Base-by-base conservation (phyloP, 1,284 basidiomycete species). In the Inonotus hispidus region DNA sequence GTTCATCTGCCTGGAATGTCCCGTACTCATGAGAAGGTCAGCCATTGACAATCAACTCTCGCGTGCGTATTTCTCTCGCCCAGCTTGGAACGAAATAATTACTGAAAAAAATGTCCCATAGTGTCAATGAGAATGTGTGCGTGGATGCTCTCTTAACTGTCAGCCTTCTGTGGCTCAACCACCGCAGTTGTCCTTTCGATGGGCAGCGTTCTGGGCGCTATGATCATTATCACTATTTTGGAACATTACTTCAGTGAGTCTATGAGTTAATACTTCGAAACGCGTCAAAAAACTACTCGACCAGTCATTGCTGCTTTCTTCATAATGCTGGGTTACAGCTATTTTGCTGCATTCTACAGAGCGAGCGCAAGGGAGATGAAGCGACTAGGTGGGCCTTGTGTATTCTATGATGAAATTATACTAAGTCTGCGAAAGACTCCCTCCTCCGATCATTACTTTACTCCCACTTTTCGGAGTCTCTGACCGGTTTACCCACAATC, bases 381-480 rank as follows among this genome's bases (percentile, higher is more conserved):
- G 72, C 80, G 88, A 2, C 71, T 89, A 27, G 85, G 85, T 79
- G 63, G 57, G 68, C 66, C 41, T 2, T 14, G 19, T 50, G 50
- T 2, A 35, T 46, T 59, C 71, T 7, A 71, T 68, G 63, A n/a
- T 63, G 63, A 41, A 65, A 46, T 39, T 58, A 38, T 55, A 14
- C 64, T 11, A 27, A 23, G n/a, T 38, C 13, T 16, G 19, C 1
- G 6, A 21, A 68, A 79, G 86, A 89, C 67, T 77, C 83, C 0
- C 83, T 87, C 74, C 76, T 89, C 13, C 83, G 87, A 45, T 86
- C 84, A 0, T 71, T 87, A 25, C 77, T 93, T 14, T 93, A 93
- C 70, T 82, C 88, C 1, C 92, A 93, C 73, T 88, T 93, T 67
- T 84, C 87, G 0, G 92, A 95, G 73, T 88, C 88, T 0, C 74